Evolutionary conservation across 208 protist species (phyloP).

Genomic region (Eutreptiella sp.): DNA sequence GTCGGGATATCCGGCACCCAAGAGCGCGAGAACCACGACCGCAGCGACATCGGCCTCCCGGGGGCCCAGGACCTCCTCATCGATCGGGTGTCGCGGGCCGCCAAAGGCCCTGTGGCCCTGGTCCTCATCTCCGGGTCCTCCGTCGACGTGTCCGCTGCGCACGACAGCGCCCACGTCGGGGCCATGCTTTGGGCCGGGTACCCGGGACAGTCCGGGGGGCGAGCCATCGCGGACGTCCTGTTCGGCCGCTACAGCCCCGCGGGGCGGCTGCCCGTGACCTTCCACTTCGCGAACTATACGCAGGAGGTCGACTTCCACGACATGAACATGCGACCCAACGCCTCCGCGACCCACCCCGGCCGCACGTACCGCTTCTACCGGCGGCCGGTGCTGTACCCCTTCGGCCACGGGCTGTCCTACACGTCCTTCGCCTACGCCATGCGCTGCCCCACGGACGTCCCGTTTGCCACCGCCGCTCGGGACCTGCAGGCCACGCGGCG

Average conservation of each 20-base stretch:
- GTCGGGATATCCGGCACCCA: slow-evolving; percentile 19
- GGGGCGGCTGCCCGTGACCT: slow-evolving; percentile 26
- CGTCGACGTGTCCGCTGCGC: slow-evolving; percentile 22
- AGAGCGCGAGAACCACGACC: slow-evolving; percentile 16
- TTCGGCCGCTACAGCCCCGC: slow-evolving; percentile 31
- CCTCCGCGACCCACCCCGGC: slow-evolving; percentile 1
- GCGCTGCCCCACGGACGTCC: too few relatives aligned
- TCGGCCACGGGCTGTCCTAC: slow-evolving; percentile 18
- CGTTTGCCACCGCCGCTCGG: too few relatives aligned
- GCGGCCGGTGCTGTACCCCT: background rate
- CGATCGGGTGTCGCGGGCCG: background rate
- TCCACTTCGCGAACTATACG: slow-evolving; percentile 24
- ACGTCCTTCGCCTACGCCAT: slow-evolving; percentile 19
- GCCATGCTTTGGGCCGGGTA: slow-evolving; percentile 29
- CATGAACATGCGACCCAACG: slow-evolving; percentile 12
- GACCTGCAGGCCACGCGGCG: too few relatives aligned
- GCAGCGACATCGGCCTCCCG: slow-evolving; percentile 22
- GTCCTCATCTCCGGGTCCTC: slow-evolving; percentile 28
- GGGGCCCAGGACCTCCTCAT: slow-evolving; percentile 20
- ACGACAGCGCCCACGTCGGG: background rate
- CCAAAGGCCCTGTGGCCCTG: slow-evolving; percentile 5
- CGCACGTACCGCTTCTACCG: slow-evolving; percentile 13
- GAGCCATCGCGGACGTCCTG: slow-evolving; percentile 29
- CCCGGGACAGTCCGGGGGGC: slow-evolving; percentile 31
- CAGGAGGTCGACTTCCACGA: slow-evolving; percentile 22